Conservation (phyloP, 2,329 filamentous ascomycete genomes). For the Colletotrichum shisoi region DNA sequence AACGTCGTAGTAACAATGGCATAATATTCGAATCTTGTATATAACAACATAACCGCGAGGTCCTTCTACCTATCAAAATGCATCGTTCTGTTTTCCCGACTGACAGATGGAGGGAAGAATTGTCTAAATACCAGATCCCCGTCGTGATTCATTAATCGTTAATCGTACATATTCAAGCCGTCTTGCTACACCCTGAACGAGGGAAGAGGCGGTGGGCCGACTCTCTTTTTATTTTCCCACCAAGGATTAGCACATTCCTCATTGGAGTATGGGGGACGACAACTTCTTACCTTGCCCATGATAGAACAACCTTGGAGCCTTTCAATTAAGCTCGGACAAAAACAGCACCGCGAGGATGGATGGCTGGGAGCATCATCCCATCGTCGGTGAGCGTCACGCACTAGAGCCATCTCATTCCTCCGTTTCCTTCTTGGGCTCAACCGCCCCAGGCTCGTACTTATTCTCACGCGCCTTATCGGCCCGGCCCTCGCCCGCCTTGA, state of each 20-base stretch:
- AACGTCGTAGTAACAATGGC: no score
- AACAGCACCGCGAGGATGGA: not conserved
- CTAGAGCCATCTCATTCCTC: constrained; percentile 37
- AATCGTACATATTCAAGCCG: not conserved
- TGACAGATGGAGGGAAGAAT: not conserved
- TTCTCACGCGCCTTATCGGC: constrained; percentile 30
- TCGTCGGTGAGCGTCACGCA: not conserved
- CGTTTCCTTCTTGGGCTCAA: constrained; percentile 39
- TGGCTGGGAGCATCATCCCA: no score
- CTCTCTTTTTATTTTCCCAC: not conserved
- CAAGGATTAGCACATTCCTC: no score
- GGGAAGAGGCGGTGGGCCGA: no score
- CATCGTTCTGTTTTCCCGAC: constrained; percentile 8
- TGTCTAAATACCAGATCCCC: not conserved
- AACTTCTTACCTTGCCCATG: not conserved
- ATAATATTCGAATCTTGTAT: not conserved
- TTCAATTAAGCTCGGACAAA: no score
- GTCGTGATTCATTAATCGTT: constrained; percentile 24
- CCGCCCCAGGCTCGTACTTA: not conserved
- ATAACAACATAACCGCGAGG: not conserved
- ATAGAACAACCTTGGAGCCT: not conserved
- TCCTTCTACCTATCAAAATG: not conserved
- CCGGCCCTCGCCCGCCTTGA: constrained; percentile 56
- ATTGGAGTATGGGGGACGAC: not conserved
- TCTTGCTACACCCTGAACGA: not conserved